Evolutionary conservation across 164 flowering plant species (phyloP).

Genomic region (Vitis cinerea): DNA sequence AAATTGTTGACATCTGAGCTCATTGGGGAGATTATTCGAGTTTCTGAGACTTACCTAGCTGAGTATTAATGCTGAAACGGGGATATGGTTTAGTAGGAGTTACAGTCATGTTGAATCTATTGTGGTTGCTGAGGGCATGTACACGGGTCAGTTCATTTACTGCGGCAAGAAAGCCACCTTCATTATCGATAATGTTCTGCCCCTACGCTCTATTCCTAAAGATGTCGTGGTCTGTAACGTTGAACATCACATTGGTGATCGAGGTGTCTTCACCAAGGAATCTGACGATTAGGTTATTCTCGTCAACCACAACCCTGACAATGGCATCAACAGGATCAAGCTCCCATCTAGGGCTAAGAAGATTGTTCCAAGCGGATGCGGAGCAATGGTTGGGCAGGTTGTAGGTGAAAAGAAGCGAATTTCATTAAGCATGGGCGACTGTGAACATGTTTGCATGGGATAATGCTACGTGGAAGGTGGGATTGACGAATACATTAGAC

Average conservation of each 20-base stretch:
- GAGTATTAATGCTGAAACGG: too few relatives aligned
- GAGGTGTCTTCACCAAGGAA: slow-evolving; percentile 47
- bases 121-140: slow-evolving; percentile 61
- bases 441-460: too few relatives aligned
- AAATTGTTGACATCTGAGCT: too few relatives aligned
- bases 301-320: slow-evolving; percentile 57
- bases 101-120: too few relatives aligned
- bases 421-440: too few relatives aligned
- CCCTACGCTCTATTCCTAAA: slow-evolving; percentile 53
- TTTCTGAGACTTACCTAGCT: too few relatives aligned
- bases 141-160: slow-evolving; percentile 58
- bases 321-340: slow-evolving; percentile 50
- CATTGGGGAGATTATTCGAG: too few relatives aligned
- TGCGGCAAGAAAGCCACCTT: slow-evolving; percentile 60
- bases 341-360: slow-evolving; percentile 64
- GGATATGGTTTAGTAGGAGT: too few relatives aligned
- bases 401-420: slow-evolving; percentile 45
- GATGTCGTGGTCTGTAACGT: slow-evolving; percentile 67
- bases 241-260: slow-evolving; percentile 61
- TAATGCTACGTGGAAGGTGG: too few relatives aligned
- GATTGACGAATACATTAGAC: too few relatives aligned
- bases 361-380: slow-evolving; percentile 52
- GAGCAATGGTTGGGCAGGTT: slow-evolving; percentile 66
- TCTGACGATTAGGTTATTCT: slow-evolving; percentile 58
- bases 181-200: slow-evolving; percentile 54